Percentiles rank a stretch among this genome's conserved stretches.
Evolutionary conservation across 805 yeast genomes (phyloP).

Genomic region (Metschnikowia shivogae): DNA sequence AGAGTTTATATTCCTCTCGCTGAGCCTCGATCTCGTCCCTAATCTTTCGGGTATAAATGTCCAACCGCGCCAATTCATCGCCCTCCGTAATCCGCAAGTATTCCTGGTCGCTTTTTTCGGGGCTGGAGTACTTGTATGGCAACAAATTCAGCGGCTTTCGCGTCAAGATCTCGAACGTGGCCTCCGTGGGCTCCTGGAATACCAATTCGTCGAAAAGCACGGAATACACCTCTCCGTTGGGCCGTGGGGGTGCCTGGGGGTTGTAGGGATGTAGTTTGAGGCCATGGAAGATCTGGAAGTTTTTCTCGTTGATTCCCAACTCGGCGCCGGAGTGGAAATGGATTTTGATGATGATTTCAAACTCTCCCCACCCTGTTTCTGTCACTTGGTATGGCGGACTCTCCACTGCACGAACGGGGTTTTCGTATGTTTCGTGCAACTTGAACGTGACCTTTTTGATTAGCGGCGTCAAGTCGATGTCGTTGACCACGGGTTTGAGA

Average conservation of each 20-base stretch:
- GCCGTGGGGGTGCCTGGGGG: slow-evolving; percentile 34
- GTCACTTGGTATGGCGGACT: slow-evolving; percentile 91
- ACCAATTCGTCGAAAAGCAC: slow-evolving; percentile 83
- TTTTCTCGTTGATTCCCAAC: slow-evolving; percentile 66
- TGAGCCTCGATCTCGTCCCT: slow-evolving; percentile 40
- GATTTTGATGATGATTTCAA: slow-evolving; percentile 84
- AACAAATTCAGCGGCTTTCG: slow-evolving; percentile 56
- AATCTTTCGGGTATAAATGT: slow-evolving; percentile 35
- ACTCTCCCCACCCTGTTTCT: slow-evolving; percentile 99
- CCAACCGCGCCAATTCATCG: slow-evolving; percentile 40
- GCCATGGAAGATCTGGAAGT: slow-evolving; percentile 81
- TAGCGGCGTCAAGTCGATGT: slow-evolving; percentile 74
- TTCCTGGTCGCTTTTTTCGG: slow-evolving; percentile 38
- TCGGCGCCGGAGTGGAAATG: slow-evolving; percentile 79
- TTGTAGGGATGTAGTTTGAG: slow-evolving; percentile 87
- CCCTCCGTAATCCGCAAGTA: slow-evolving; percentile 37
- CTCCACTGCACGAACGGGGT: slow-evolving; percentile 81
- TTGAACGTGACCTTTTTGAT: slow-evolving; percentile 91
- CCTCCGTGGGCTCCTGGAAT: slow-evolving; percentile 93
- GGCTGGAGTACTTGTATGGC: slow-evolving; percentile 35
- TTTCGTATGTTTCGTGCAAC: slow-evolving; percentile 89
- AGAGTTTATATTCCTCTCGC: slow-evolving; percentile 34
- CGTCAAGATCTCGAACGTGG: slow-evolving; percentile 74
- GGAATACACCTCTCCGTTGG: slow-evolving; percentile 41
- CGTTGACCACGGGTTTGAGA: slow-evolving; percentile 64